Evolutionary conservation across 1,284 basidiomycete species (phyloP), one percentile per base, ranked within the genome.

Genomic region (Moniliophthora roreri): DNA sequence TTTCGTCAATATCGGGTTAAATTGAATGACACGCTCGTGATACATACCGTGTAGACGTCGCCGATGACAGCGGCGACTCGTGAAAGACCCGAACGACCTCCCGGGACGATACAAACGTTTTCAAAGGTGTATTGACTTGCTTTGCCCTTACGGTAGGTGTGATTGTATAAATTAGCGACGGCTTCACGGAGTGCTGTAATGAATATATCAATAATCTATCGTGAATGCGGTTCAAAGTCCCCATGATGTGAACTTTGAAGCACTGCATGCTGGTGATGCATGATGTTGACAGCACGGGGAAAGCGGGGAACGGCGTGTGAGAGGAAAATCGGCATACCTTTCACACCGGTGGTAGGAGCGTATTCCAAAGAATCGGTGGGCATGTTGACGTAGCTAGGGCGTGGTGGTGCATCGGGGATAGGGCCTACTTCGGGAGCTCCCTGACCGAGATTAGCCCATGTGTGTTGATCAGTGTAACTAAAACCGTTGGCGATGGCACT

Each of bases 21-120:
- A 16, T 15, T 18, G 21, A 45, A 16, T 7, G 21, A 53, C n/a
- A 35, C 32, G n/a, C 24, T 23, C 26, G 42, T 39, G 16, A 11
- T 2, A 68, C 79, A 54, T 62, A 87, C 85, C 38, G 82, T 87
- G 58, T 88, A 92, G 48, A 93, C 90, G 64, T 92, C 87, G 35
- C 90, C 87, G 53, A 97, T 84, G 49, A 96, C 93, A 15, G 92
- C 90, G 16, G 93, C 93, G n/a, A 97, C 80, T 55, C 95, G 85
- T 15, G 91, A 90, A 60, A 98, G 78, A 11, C 94, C 94, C 1
- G 93, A 79, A 42, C 93, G 85, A 7, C 94, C 95, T 50, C 93
- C 94, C 23, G 94, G 93, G 5, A 94, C 92, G 61, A 94, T 93
- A 64, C 92, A 93, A 10, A 91, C 87, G 65, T 97, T 97, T 71